A percentile compares a stretch with the other conserved stretches of the same genome.
Evolutionary conservation across 148 eudicot species (phyloP).

Genomic region (Dysphania ambrosioides): DNA sequence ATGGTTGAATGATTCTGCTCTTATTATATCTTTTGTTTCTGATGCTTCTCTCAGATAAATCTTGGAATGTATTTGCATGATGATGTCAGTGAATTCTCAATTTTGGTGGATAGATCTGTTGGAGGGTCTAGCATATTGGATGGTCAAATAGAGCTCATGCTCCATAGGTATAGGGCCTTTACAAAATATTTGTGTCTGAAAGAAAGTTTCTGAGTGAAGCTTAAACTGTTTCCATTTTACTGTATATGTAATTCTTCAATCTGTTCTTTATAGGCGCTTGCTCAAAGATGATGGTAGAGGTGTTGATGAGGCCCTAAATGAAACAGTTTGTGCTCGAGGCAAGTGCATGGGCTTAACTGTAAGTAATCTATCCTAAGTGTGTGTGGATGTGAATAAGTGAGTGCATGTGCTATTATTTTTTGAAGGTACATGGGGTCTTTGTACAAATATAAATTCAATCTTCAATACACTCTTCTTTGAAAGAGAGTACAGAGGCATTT

Average conservation of each 20-base stretch:
- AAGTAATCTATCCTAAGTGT: constrained; percentile 24
- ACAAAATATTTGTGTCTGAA: not conserved
- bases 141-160: constrained; percentile 95
- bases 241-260: not conserved
- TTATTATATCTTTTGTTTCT: not conserved
- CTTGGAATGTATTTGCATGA: constrained; percentile 86
- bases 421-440: too few species aligned
- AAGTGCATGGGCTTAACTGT: constrained; percentile 74
- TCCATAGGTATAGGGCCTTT: constrained; percentile 59
- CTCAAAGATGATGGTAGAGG: constrained; percentile 85
- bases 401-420: too few species aligned
- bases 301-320: constrained; percentile 82
- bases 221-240: not conserved
- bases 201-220: not conserved
- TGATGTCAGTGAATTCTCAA: constrained; percentile 60
- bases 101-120: constrained; percentile 90
- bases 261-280: constrained; percentile 56
- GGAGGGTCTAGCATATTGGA: constrained; percentile 91
- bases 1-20: not conserved
- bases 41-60: constrained; percentile 57
- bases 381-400: not conserved
- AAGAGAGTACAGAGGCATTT: too few species aligned
- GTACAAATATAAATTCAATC: not conserved
- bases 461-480: too few species aligned
- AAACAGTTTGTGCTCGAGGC: constrained; percentile 62